Base-by-base conservation (phyloP, 108 stramenopile species). In the Bacterosira constricta region DNA sequence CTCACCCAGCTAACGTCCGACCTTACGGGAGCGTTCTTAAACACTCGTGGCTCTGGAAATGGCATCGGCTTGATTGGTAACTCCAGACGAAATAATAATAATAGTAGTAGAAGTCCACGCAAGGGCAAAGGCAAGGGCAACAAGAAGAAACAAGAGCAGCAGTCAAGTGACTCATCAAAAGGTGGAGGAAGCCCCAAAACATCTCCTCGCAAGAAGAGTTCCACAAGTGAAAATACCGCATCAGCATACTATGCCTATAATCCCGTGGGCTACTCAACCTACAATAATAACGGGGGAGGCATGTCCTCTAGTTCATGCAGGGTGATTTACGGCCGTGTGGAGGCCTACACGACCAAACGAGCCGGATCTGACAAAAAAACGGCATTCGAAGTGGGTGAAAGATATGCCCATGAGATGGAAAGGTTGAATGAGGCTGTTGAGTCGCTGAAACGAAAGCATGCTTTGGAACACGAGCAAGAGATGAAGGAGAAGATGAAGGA, bases 281-380 rank as follows among this genome's bases (percentile, higher is more conserved):
- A 77, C 49, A 26, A 56, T 38, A 39, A 32, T 29, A 21, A 35
- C 6, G 1, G 35, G 20, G 36, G 36, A 0, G 55, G 47, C 2
- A 4, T 20, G 20, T 42, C 61, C 20, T 63, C 88, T 11, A 66
- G 77, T 9, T 85, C 84, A 5, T 80, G 83, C 11, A 85, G 93
- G 9, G 79, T 88, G 21, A 88, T 94, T n/a, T 85, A 94, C 49
- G 93, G 93, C 1, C 70, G 89, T 20, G 78, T 94, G 32, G 93
- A 94, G 77, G 93, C 90, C 30, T 94, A 85, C 79, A 85, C 88
- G 1, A 92, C 90, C 88, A 94, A 94, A 69, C 73, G 93, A 17
- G 93, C 86, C 0, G 87, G 88, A 1, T 83, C 64, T 25, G 93
- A 94, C 61, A 94, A 94, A 73, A 94, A 90, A 69, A 90, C 85